phyloP scores from a whole-genome alignment of 768 basidiomycete genomes.

The Tephrocybe sp. region DNA sequence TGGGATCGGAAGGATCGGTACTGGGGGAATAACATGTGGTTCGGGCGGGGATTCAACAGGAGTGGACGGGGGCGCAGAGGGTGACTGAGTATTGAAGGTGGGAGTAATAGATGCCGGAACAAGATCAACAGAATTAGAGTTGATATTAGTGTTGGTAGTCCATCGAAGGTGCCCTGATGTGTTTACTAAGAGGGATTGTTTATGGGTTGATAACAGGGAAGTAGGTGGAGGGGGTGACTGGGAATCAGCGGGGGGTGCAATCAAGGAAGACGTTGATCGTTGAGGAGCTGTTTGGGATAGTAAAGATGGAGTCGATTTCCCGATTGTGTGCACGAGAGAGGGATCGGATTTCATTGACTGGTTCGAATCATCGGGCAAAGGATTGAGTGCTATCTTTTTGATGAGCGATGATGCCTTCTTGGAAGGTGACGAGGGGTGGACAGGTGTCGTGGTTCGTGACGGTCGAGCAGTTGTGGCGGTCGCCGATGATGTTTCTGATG shows the following conservation, averaged over 20 bases:
- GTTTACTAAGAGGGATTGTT: slow-evolving; percentile 31
- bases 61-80: slow-evolving; percentile 35
- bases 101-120: slow-evolving; percentile 26
- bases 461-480: slow-evolving; percentile 38
- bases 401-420: slow-evolving; percentile 22
- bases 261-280: slow-evolving; percentile 25
- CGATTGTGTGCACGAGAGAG: slow-evolving; percentile 9
- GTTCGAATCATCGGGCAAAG: slow-evolving; percentile 17
- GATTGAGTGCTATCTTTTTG: slow-evolving; percentile 23
- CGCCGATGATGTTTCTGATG: slow-evolving; percentile 40
- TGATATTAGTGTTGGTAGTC: slow-evolving; percentile 10
- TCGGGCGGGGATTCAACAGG: slow-evolving; percentile 30
- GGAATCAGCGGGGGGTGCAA: slow-evolving; percentile 19
- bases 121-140: slow-evolving; percentile 11
- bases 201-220: slow-evolving; percentile 41
- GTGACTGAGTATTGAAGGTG: slow-evolving; percentile 23
- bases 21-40: slow-evolving; percentile 15
- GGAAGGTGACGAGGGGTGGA: slow-evolving; percentile 13
- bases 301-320: slow-evolving; percentile 45
- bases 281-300: slow-evolving; percentile 64
- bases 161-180: slow-evolving; percentile 19
- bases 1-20: slow-evolving; percentile 15
- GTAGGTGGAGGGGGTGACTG: slow-evolving; percentile 39
- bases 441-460: slow-evolving; percentile 37
- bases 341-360: slow-evolving; percentile 13